phyloP scores from a whole-genome alignment of 176 grass and related monocot species.

The Raddia distichophylla region DNA sequence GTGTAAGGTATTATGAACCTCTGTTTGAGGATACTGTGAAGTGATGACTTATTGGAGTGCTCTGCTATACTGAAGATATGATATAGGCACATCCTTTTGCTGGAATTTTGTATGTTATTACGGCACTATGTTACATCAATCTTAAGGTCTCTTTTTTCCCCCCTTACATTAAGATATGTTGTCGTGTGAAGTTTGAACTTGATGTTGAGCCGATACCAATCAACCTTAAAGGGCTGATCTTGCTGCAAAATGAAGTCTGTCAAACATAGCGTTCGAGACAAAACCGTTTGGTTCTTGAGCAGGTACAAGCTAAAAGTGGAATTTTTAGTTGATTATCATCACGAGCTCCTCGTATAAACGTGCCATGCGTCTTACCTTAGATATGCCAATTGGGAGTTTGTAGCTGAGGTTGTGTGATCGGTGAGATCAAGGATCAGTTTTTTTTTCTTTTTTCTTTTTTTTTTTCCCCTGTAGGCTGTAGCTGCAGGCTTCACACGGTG shows the following conservation, averaged over 20 bases:
- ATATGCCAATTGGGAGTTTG: background rate
- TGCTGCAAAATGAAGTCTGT: background rate
- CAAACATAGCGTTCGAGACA: background rate
- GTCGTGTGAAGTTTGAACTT: background rate
- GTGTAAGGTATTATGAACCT: background rate
- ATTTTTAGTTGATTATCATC: background rate
- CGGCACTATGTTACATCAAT: background rate
- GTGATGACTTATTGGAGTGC: background rate
- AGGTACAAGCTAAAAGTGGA: background rate
- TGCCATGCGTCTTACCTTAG: background rate
- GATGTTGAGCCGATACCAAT: background rate
- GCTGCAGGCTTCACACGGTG: background rate
- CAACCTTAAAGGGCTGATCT: too few relatives aligned
- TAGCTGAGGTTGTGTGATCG: background rate
- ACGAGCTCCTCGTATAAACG: background rate
- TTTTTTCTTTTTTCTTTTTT: background rate
- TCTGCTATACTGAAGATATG: constrained; percentile 21
- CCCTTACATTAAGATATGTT: background rate
- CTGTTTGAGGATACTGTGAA: background rate
- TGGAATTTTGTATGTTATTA: background rate
- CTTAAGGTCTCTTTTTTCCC: background rate
- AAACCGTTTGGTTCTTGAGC: background rate
- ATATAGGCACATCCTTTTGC: background rate
- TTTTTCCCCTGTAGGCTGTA: background rate
- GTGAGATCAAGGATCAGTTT: background rate